Evolutionary conservation across 2,329 filamentous ascomycete species (phyloP), one percentile per base, ranked within the genome.

Genomic region (Ascochyta viciae-villosae): DNA sequence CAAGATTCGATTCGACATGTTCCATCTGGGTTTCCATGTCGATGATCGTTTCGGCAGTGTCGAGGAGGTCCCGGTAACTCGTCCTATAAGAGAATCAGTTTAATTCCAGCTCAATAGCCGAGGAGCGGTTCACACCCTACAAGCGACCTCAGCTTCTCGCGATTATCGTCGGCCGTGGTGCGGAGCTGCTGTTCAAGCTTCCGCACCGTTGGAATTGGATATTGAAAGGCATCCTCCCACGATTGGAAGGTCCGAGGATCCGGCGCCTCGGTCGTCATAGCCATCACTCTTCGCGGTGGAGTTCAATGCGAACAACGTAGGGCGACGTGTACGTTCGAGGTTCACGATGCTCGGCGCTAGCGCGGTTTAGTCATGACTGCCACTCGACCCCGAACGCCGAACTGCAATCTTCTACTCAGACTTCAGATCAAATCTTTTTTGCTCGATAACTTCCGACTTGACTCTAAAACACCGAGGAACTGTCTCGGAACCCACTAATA

Each of bases 31-130:
- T 78, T 64, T 91, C 89, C 91, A 98, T 96, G 58, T 88, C 85
- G 50, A 97, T 89, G 64, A 98, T 98, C n/a, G 88, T 88, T 77
- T 97, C 93, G 50, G 94, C 94, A 0, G 94, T 97, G 48, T 91
- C 91, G 24, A 98, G 86, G 8, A 98, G 86, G 67, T 95, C 91
- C 64, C 94, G 90, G 77, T 98, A 98, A 69, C 86, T 85, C 65
- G 84, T 81, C 19, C 85, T 87, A 64, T 16, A 37, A 6, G n/a
- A 7, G 22, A 22, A 40, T 65, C 22, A 65, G 54, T 19, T 13
- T 29, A 42, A 6, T 8, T 44, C 22, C 3, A 29, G n/a, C 19
- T 6, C 6, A 7, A 15, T n/a, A 16, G 9, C 9, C 13, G 37
- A 24, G 10, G 12, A 39, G 27, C 37, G 27, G 47, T 29, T 62